These are phyloP conservation scores for Phytophthora palmivora DNA, from an alignment of 352 stramenopile species.

Conservation along the genomic window DNA sequence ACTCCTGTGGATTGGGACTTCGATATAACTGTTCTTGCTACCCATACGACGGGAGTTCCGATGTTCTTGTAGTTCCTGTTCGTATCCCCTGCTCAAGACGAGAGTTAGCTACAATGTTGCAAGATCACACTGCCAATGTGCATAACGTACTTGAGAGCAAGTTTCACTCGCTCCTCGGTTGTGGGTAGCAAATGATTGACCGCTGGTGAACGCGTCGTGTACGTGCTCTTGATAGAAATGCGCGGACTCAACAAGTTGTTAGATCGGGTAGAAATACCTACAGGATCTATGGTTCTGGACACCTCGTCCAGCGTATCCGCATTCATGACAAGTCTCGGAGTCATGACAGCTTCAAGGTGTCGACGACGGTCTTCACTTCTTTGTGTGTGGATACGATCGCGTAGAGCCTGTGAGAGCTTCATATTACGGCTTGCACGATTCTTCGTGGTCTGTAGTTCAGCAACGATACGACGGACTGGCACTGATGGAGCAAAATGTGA, in stretches of 20 bases:
- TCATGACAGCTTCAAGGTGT: constrained; percentile 52
- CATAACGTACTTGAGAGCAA: constrained; percentile 51
- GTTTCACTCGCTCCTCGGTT: constrained; percentile 66
- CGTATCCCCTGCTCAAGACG: constrained; percentile 42
- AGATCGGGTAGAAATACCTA: constrained; percentile 4
- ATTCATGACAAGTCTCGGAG: constrained; percentile 38
- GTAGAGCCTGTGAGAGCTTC: constrained; percentile 70
- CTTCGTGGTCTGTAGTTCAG: constrained; percentile 72
- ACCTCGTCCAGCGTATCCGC: constrained; percentile 30
- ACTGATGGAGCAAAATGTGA: constrained; percentile 72
- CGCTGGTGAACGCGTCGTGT: constrained; percentile 67
- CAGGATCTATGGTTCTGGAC: constrained; percentile 4
- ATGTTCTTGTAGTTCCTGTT: constrained; percentile 47
- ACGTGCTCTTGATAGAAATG: constrained; percentile 65
- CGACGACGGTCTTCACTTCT: constrained; percentile 48
- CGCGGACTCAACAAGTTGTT: constrained; percentile 44
- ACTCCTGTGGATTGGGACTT: constrained; percentile 3
- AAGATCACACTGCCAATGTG: not conserved
- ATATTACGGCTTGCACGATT: constrained; percentile 65
- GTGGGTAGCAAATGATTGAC: constrained; percentile 70
- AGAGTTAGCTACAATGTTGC: not conserved
- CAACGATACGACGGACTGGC: constrained; percentile 67
- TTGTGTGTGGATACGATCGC: constrained; percentile 56
- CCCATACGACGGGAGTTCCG: constrained; percentile 18
- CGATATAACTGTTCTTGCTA: constrained; percentile 2